Evolutionary conservation across 116 monocot species (phyloP), one percentile per base, ranked within the genome.

Genomic region (Cymodocea nodosa): DNA sequence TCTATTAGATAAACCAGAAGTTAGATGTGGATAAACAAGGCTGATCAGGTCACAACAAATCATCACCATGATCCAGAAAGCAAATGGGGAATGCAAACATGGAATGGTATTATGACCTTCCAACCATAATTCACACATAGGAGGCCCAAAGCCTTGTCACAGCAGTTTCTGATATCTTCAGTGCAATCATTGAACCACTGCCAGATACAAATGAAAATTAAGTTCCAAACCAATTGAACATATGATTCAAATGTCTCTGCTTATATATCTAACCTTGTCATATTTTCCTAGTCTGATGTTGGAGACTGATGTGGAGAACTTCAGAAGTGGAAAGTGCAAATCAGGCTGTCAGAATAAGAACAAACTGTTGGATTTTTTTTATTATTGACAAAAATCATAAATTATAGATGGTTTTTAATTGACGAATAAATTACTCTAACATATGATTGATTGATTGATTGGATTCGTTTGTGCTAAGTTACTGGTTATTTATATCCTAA

Each of bases 141-240:
- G 71, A 78, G 70, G 9, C 77, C 40, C n/a, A 92, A 65, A 59
- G 91, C 76, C 54, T 73, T 64, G 67, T 84, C 75, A 59, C 91
- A 92, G 49, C 87, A 84, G 17, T 18, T 68, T 83, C 72, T 82
- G 20, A 92, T 82, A 53, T 84, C 87, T 15, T 78, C 72, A 17
- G 77, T 63, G 64, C 79, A 77, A 67, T 92, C 87, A 82, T 84
- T 82, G 71, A 92, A 92, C 91, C 91, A 92, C 91, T 92, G 71
- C 23, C 44, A 66, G 12, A 30, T 48, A 67, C 55, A 60, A 73
- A 78, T 39, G 37, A 44, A 51, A 22, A 50, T 12, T 23, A 40
- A 50, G 44, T 52, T 15, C 23, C 16, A 35, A 37, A 44, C 14
- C 7, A 1, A 10, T 19, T 40, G 22, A 15, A 11, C 44, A 6